Conservation (phyloP, 805 yeast species). For the Kuraishia borneana region DNA sequence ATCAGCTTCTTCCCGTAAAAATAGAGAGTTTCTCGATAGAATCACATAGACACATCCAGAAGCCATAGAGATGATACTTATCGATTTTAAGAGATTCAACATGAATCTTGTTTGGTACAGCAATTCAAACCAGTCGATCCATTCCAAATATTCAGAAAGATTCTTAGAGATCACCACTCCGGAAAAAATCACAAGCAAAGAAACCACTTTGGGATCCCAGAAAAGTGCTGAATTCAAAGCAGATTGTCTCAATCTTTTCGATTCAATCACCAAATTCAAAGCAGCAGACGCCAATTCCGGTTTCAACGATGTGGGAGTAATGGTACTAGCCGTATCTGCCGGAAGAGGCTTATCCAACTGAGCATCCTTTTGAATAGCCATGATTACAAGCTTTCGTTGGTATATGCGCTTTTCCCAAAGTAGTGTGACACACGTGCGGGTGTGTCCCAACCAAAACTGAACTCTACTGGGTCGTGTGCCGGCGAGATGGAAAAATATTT, state of each 20-base stretch:
- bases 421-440: not conserved
- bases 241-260: constrained; percentile 34
- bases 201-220: constrained; percentile 31
- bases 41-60: constrained; percentile 30
- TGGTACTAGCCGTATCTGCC: constrained; percentile 36
- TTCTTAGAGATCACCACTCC: constrained; percentile 9
- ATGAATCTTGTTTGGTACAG: constrained; percentile 10
- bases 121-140: constrained; percentile 4
- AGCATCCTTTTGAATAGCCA: constrained; percentile 34
- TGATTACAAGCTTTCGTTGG: constrained; percentile 4
- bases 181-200: constrained; percentile 12
- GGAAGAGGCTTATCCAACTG: constrained; percentile 46
- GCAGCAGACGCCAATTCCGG: constrained; percentile 55
- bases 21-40: constrained; percentile 32
- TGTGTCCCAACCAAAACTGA: no score
- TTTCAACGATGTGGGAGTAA: constrained; percentile 33
- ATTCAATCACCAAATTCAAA: constrained; percentile 54
- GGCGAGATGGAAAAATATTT: not conserved
- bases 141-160: constrained; percentile 6
- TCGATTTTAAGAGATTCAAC: constrained; percentile 24
- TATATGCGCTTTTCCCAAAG: not conserved
- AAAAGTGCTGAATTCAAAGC: constrained; percentile 31
- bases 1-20: constrained; percentile 29
- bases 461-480: no score
- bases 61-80: constrained; percentile 23